These are phyloP conservation scores for Pichia cabralensis DNA, from an alignment of 805 yeast genomes.

Conservation along the genomic window DNA sequence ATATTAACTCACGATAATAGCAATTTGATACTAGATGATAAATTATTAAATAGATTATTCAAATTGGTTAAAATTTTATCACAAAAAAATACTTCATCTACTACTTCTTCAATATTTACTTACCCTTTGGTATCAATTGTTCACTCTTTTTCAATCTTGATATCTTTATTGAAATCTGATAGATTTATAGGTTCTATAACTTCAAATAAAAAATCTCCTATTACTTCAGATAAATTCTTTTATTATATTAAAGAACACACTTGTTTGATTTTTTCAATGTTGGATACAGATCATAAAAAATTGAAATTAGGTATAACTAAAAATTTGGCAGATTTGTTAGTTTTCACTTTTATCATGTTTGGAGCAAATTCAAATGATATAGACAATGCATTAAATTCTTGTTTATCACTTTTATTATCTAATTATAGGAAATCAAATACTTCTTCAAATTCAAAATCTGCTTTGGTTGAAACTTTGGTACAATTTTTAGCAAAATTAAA, in stretches of 20 bases:
- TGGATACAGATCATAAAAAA: constrained; percentile 23
- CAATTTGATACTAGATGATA: constrained; percentile 22
- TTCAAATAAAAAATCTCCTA: constrained; percentile 16
- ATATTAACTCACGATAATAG: constrained; percentile 22
- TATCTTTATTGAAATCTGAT: constrained; percentile 25
- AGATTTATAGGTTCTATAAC: constrained; percentile 18
- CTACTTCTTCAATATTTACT: constrained; percentile 12
- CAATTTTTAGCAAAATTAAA: constrained; percentile 25
- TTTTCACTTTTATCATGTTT: constrained; percentile 23
- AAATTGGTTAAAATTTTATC: constrained; percentile 21
- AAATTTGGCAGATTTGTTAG: constrained; percentile 24
- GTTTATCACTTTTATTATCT: constrained; percentile 14
- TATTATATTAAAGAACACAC: constrained; percentile 14
- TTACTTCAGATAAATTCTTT: constrained; percentile 16
- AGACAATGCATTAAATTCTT: constrained; percentile 18
- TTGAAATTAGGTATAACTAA: constrained; percentile 22
- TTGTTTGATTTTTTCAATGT: constrained; percentile 12
- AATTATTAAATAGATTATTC: constrained; percentile 21
- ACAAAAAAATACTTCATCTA: constrained; percentile 10
- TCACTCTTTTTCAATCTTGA: constrained; percentile 21
- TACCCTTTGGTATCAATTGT: constrained; percentile 24
- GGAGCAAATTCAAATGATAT: constrained; percentile 20
- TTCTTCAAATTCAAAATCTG: constrained; percentile 14
- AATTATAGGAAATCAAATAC: constrained; percentile 12
- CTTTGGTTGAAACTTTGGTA: constrained; percentile 21